Percentiles rank a stretch among this genome's conserved stretches.
Evolutionary conservation across 2,329 filamentous ascomycete genomes (phyloP).

Genomic region (Cryoendolithus antarcticus): DNA sequence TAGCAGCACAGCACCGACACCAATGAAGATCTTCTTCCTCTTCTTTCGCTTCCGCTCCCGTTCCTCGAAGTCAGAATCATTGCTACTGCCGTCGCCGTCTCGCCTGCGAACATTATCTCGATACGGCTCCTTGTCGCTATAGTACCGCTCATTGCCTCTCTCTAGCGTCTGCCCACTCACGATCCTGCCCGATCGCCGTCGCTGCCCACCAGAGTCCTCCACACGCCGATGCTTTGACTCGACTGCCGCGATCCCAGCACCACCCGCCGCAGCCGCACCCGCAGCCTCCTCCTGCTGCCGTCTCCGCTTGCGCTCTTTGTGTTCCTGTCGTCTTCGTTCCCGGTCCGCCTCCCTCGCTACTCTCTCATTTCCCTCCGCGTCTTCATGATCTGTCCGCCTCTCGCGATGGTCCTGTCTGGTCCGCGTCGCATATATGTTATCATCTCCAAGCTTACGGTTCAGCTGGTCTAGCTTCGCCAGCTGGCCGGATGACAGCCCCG

Average conservation of each 20-base stretch:
- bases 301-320: constrained; percentile 28
- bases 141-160: constrained; percentile 24
- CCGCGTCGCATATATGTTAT: constrained; percentile 22
- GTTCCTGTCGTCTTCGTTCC: constrained; percentile 15
- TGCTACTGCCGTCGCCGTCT: constrained; percentile 26
- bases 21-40: constrained; percentile 43
- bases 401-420: constrained; percentile 13
- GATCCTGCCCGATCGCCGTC: constrained; percentile 12
- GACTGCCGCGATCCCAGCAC: constrained; percentile 3
- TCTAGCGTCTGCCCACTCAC: constrained; percentile 37
- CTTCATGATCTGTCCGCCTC: not conserved
- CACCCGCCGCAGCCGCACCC: constrained; percentile 12
- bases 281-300: constrained; percentile 30
- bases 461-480: constrained; percentile 54
- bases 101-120: constrained; percentile 29
- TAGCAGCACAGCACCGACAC: constrained; percentile 26
- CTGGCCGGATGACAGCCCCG: constrained; percentile 41
- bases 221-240: not conserved
- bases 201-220: not conserved
- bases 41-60: constrained; percentile 26
- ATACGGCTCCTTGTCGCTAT: constrained; percentile 28
- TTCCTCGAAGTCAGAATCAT: constrained; percentile 27
- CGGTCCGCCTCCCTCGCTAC: constrained; percentile 13
- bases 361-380: not conserved
- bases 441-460: constrained; percentile 39